Conservation (phyloP, 2,329 filamentous ascomycete species). For the Decorospora gaudefroyi region DNA sequence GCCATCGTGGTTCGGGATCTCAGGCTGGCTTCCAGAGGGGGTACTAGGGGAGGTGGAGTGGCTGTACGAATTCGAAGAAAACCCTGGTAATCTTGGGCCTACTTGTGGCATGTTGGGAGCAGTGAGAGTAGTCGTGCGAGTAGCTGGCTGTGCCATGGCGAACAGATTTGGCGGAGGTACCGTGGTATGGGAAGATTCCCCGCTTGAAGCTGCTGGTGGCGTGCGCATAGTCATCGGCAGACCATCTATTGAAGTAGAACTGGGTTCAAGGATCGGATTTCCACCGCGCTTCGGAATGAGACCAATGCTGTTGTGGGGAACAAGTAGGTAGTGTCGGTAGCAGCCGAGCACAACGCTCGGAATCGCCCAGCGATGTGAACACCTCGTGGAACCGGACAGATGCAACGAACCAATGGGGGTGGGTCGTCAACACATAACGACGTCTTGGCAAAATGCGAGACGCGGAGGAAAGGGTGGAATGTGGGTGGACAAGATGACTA, state of each 20-base stretch:
- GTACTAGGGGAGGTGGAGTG: constrained; percentile 47
- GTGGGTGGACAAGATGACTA: constrained; percentile 24
- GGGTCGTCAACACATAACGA: constrained; percentile 30
- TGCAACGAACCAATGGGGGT: constrained; percentile 32
- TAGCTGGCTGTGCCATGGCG: constrained; percentile 28
- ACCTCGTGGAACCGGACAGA: constrained; percentile 19
- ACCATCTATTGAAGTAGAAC: constrained; percentile 13
- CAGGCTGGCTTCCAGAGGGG: constrained; percentile 39
- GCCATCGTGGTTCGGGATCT: constrained; percentile 38
- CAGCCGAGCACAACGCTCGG: constrained; percentile 40
- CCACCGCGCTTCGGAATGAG: constrained; percentile 17
- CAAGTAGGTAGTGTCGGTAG: constrained; percentile 37
- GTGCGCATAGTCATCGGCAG: constrained; percentile 30
- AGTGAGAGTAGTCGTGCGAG: constrained; percentile 34
- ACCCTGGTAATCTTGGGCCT: constrained; percentile 41
- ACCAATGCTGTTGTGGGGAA: constrained; percentile 33
- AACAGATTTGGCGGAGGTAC: constrained; percentile 44
- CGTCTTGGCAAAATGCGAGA: constrained; percentile 26
- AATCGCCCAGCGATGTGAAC: constrained; percentile 34
- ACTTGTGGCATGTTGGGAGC: constrained; percentile 37
- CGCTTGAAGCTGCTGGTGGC: constrained; percentile 42
- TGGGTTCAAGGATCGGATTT: background rate
- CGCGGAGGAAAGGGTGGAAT: constrained; percentile 12
- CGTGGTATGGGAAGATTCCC: constrained; percentile 41
- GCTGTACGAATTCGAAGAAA: constrained; percentile 37